phyloP scores from a whole-genome alignment of 768 basidiomycete species.

The Kwoniella shandongensis region DNA sequence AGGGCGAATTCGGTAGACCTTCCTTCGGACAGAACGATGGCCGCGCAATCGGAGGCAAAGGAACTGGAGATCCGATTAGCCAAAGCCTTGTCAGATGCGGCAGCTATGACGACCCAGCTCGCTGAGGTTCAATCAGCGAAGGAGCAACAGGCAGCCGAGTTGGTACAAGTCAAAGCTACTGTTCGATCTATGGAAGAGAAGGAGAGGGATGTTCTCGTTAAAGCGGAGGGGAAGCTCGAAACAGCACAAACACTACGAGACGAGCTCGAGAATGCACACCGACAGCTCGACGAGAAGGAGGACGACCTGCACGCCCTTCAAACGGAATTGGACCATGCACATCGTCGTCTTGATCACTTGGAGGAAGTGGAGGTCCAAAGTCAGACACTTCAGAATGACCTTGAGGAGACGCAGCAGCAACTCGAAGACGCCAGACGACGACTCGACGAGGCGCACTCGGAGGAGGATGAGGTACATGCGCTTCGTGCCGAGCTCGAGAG shows the following conservation, averaged over 20 bases:
- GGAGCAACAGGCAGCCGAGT: constrained; percentile 1
- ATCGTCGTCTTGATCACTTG: neutral
- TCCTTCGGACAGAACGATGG: constrained; percentile 28
- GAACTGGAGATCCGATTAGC: constrained; percentile 44
- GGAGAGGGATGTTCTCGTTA: constrained; percentile 20
- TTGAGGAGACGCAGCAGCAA: constrained; percentile 1
- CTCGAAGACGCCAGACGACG: constrained; percentile 8
- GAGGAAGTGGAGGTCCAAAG: neutral
- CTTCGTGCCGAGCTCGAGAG: constrained; percentile 18
- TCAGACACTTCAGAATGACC: neutral
- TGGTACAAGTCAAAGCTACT: neutral
- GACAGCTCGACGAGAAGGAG: neutral
- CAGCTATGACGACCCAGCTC: constrained; percentile 7
- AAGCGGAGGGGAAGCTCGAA: constrained; percentile 3
- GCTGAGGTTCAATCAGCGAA: neutral
- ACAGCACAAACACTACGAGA: neutral
- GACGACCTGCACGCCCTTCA: neutral
- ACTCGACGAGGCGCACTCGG: neutral
- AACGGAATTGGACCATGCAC: too few species aligned
- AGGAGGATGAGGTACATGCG: constrained; percentile 8
- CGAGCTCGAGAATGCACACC: constrained; percentile 14
- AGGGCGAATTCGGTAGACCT: neutral
- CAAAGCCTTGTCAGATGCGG: constrained; percentile 32
- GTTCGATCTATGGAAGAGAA: constrained; percentile 16
- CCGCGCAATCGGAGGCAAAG: constrained; percentile 29